These are phyloP conservation scores for Blakeslea trispora DNA, from an alignment of 371 early-diverging fungal genomes.

Conservation along the genomic window DNA sequence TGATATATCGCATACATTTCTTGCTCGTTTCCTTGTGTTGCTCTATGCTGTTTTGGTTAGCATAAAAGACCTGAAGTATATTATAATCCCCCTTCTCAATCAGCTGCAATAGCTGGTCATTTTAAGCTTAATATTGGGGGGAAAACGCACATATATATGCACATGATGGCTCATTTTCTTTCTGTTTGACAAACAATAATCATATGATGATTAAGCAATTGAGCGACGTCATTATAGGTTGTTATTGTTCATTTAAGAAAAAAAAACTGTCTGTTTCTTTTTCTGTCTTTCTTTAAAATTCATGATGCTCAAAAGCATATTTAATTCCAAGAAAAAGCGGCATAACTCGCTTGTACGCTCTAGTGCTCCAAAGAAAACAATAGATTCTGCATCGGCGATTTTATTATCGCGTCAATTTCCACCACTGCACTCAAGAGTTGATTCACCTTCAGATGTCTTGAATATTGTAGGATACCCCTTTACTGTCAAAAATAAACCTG, in stretches of 20 bases:
- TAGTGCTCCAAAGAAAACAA: conserved; percentile 8
- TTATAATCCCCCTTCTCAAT: no score
- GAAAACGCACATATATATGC: no score
- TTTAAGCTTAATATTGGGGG: no score
- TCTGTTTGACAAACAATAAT: no score
- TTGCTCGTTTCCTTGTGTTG: no score
- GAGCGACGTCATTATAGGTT: background rate
- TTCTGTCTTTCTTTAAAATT: background rate
- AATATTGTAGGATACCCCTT: conserved; percentile 30
- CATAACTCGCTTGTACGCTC: conserved; percentile 12
- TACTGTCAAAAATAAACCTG: background rate
- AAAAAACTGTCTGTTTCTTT: background rate
- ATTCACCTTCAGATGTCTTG: conserved; percentile 33
- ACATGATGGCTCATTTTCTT: no score
- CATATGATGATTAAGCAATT: no score
- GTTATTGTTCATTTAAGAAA: background rate
- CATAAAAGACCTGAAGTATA: no score
- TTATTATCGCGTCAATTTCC: conserved; percentile 26
- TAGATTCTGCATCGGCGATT: conserved; percentile 22
- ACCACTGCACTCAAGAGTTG: conserved; percentile 22
- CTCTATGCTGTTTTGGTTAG: no score
- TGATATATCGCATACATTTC: no score
- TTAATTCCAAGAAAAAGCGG: conserved; percentile 11
- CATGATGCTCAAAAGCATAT: conserved; percentile 20
- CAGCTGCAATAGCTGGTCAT: no score